Evolutionary conservation across 164 flowering plant species (phyloP), one percentile per base, ranked within the genome.

Genomic region (Cinnamomum micranthum): DNA sequence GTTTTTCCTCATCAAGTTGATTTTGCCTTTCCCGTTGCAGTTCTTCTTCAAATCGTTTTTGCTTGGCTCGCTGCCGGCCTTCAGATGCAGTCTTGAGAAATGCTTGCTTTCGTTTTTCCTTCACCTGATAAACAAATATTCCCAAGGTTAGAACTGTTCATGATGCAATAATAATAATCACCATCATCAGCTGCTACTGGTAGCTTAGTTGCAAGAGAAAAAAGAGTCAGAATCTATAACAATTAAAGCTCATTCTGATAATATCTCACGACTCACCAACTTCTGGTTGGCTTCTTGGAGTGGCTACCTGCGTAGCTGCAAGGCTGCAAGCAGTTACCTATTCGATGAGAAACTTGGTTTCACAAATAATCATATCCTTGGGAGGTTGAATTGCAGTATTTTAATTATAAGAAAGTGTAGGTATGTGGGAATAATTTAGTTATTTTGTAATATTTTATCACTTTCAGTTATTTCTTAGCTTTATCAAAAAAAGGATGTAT

Each of bases 51-150:
- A 75, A 73, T n/a, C 93, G 93, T 80, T 89, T 94, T 79, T 92
- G 98, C 80, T 88, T 94, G 28, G 95, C 97, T 82, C 92, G 89
- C 77, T 85, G 97, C 77, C 97, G 85, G 6, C 96, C 99, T 76
- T 96, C 98, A 65, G 97, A 79, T 25, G 94, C 89, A 24, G 95
- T 88, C 84, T 96, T 96, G 72, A 94, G 88, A 80, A 92, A 92
- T 50, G 86, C 51, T 80, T 94, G 99, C 80, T 86, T 91, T 74
- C 79, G 86, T 84, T 96, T 96, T 76, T 96, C 97, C 84, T 89
- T 94, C 41, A 90, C 77, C 99, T 96, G 86, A 17, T 19, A 55
- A 50, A 9, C 25, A 50, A 20, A 41, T 59, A 64, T n/a, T 25
- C 9, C 27, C 67, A 64, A 64, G 28, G 67, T 23, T 14, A 64